These are phyloP conservation scores for Fusarium sp. DNA, from an alignment of 2,329 filamentous ascomycete genomes.

Conservation along the genomic window DNA sequence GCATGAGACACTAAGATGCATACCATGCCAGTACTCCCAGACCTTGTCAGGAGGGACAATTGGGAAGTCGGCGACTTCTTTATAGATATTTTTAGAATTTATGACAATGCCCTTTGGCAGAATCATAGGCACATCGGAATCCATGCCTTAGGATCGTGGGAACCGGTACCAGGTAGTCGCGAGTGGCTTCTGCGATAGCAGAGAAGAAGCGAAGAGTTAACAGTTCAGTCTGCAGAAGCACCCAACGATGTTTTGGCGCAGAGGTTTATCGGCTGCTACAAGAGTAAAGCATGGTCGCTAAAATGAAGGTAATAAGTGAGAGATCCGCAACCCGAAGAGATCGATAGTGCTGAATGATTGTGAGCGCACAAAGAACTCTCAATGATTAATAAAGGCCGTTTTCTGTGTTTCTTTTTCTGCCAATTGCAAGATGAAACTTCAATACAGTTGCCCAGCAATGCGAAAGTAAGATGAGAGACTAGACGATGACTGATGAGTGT, in stretches of 20 bases:
- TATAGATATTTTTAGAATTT: slow-evolving; percentile 67
- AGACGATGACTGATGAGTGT: not conserved
- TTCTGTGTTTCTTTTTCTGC: slow-evolving; percentile 6
- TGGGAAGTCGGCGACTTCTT: slow-evolving; percentile 67
- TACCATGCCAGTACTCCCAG: slow-evolving; percentile 72
- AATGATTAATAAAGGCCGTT: slow-evolving; percentile 5
- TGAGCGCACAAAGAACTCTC: slow-evolving; percentile 16
- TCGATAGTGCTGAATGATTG: slow-evolving; percentile 14
- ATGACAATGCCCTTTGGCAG: slow-evolving; percentile 72
- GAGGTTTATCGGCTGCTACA: slow-evolving; percentile 37
- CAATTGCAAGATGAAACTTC: slow-evolving; percentile 11
- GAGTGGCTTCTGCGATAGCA: slow-evolving; percentile 13
- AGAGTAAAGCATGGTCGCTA: slow-evolving; percentile 46
- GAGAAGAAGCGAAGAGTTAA: slow-evolving; percentile 3
- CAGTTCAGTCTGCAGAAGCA: slow-evolving; percentile 29
- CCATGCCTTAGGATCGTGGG: slow-evolving; percentile 48
- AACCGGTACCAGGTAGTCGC: slow-evolving; percentile 16
- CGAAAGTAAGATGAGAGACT: slow-evolving; percentile 5
- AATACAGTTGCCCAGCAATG: slow-evolving; percentile 1
- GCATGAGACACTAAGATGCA: slow-evolving; percentile 23
- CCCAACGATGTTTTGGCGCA: slow-evolving; percentile 24
- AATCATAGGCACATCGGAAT: slow-evolving; percentile 60
- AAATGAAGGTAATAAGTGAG: slow-evolving; percentile 9
- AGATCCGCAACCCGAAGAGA: not conserved
- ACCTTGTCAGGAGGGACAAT: slow-evolving; percentile 68